phyloP scores from a whole-genome alignment of 768 basidiomycete species.

The Jaapia argillacea region DNA sequence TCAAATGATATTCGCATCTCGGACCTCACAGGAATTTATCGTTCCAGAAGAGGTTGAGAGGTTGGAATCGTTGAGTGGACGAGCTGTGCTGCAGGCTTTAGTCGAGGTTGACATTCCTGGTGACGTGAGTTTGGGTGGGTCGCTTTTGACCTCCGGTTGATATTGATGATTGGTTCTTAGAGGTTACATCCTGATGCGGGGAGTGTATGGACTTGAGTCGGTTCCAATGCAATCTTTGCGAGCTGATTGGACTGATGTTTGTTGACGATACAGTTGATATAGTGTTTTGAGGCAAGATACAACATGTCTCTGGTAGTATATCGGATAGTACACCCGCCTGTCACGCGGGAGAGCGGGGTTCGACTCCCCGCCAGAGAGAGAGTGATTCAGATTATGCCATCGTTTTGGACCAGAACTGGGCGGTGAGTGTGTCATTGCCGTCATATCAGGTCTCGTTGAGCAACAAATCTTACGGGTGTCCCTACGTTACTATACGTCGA shows the following conservation, averaged over 20 bases:
- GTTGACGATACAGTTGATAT: no score
- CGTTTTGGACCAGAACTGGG: no score
- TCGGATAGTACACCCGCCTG: conserved; percentile 44
- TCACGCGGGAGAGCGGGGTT: conserved; percentile 28
- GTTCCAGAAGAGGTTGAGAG: conserved; percentile 51
- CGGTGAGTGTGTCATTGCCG: no score
- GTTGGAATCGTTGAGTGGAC: conserved; percentile 52
- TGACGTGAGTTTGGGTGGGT: conserved; percentile 33
- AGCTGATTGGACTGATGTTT: no score
- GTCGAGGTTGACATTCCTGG: conserved; percentile 32
- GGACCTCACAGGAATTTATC: conserved; percentile 65
- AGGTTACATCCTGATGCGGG: conserved; percentile 11
- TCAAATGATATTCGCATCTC: conserved; percentile 78
- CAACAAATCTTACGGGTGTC: no score
- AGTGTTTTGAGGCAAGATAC: background rate
- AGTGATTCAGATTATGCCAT: no score
- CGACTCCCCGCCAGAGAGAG: conserved; percentile 22
- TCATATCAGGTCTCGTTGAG: no score
- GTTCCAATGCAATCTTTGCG: no score
- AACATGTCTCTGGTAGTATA: conserved; percentile 21
- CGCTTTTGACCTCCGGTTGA: conserved; percentile 1
- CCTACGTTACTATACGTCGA: no score
- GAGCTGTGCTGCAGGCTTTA: conserved; percentile 52
- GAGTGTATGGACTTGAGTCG: conserved; percentile 15
- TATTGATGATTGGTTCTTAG: conserved; percentile 3